Conservation (phyloP, 306 rosid species). For the Trifolium repens region DNA sequence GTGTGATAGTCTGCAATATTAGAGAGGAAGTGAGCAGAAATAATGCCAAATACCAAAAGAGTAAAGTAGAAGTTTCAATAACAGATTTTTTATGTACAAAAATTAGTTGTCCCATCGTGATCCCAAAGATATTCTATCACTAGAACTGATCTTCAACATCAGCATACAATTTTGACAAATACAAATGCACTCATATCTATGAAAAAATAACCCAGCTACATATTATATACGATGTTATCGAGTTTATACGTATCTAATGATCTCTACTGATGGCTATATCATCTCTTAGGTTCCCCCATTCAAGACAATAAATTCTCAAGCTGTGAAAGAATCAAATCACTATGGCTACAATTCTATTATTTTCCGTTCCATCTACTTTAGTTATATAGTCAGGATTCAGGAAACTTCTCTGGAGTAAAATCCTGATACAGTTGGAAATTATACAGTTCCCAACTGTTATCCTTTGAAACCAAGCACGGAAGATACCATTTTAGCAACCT, state of each 20-base stretch:
- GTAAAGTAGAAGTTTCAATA: constrained; percentile 15
- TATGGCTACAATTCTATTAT: constrained; percentile 13
- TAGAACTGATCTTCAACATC: background rate
- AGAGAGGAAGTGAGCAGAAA: constrained; percentile 41
- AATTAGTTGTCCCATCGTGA: background rate
- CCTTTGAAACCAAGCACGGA: constrained; percentile 30
- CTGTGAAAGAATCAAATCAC: constrained; percentile 15
- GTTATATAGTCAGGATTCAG: constrained; percentile 33
- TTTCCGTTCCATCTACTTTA: constrained; percentile 1
- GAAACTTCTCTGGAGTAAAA: constrained; percentile 10
- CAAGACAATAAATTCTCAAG: constrained; percentile 26
- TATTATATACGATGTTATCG: background rate
- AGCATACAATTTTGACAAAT: constrained; percentile 18
- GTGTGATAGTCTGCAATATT: constrained; percentile 76
- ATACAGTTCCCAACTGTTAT: constrained; percentile 7
- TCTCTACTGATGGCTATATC: constrained; percentile 10
- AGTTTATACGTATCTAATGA: constrained; percentile 10
- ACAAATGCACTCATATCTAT: constrained; percentile 16
- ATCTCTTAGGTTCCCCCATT: background rate
- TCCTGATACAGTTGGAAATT: constrained; percentile 22
- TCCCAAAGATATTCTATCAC: constrained; percentile 6
- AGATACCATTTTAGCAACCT: constrained; percentile 29
- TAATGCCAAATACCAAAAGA: background rate
- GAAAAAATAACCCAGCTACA: background rate
- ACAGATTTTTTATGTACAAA: background rate